Conservation (phyloP, 805 yeast genomes). For the Debaryomyces tyrocola region DNA sequence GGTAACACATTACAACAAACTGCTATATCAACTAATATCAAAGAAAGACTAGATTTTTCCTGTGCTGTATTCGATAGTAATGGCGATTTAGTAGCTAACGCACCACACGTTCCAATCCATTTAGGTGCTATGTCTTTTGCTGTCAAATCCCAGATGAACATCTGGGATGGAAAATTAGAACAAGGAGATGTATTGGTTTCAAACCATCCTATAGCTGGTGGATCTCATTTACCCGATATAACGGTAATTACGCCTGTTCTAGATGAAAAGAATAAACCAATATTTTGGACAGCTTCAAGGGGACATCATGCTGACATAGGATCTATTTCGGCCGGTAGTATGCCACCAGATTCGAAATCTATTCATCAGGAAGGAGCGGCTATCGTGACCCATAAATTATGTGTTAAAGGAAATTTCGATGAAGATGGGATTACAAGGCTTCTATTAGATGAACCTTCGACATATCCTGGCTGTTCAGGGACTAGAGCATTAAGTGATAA, state of each 20-base stretch:
- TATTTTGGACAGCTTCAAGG: constrained; percentile 89
- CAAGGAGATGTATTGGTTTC: constrained; percentile 33
- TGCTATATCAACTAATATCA: constrained; percentile 78
- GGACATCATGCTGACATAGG: constrained; percentile 98
- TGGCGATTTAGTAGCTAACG: constrained; percentile 82
- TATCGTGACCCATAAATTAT: constrained; percentile 74
- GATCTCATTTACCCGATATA: constrained; percentile 52
- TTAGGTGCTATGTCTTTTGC: constrained; percentile 85
- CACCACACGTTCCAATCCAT: constrained; percentile 87
- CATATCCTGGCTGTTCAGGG: constrained; percentile 85
- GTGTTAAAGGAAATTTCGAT: constrained; percentile 67
- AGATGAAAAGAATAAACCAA: constrained; percentile 46
- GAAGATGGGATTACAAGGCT: constrained; percentile 64
- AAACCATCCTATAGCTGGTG: constrained; percentile 44
- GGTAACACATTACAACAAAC: constrained; percentile 78
- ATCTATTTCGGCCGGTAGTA: constrained; percentile 86
- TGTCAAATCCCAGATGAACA: constrained; percentile 8
- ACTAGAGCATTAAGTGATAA: constrained; percentile 83
- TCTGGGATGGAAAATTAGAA: constrained; percentile 30
- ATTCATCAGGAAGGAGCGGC: constrained; percentile 91
- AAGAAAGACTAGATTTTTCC: constrained; percentile 79
- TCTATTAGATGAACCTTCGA: constrained; percentile 72
- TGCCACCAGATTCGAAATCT: constrained; percentile 89
- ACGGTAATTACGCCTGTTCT: constrained; percentile 89
- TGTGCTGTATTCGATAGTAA: constrained; percentile 77